Evolutionary conservation across 345 rosid species (phyloP).

Genomic region (Populus alba): DNA sequence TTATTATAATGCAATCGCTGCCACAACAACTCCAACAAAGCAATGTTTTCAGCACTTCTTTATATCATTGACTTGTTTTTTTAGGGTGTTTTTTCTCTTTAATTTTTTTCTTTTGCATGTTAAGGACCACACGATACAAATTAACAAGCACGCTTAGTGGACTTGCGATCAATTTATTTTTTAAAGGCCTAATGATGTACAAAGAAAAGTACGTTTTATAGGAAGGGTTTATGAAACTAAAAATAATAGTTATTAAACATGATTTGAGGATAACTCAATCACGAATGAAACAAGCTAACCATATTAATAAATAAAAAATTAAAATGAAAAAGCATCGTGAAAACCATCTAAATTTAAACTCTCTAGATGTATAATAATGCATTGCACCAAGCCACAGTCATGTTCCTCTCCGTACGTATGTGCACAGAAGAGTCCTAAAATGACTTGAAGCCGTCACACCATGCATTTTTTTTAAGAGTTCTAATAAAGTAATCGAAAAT

Average conservation of each 20-base stretch:
- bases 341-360: too few species aligned
- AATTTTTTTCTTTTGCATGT: not conserved
- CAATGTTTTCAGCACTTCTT: constrained; percentile 1
- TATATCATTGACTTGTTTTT: constrained; percentile 17
- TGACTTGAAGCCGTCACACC: not conserved
- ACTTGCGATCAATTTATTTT: not conserved
- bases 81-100: not conserved
- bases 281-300: too few species aligned
- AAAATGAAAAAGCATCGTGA: too few species aligned
- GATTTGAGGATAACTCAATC: too few species aligned
- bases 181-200: not conserved
- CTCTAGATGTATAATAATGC: too few species aligned
- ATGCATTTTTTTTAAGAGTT: too few species aligned
- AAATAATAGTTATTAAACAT: too few species aligned
- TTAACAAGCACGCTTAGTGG: not conserved
- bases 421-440: too few species aligned
- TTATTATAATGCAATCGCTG: not conserved
- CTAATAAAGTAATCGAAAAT: not conserved
- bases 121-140: constrained; percentile 12
- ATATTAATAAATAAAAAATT: too few species aligned
- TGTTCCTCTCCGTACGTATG: too few species aligned
- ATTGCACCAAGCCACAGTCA: too few species aligned
- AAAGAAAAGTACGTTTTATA: not conserved
- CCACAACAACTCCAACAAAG: constrained; percentile 28
- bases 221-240: not conserved